phyloP scores from a whole-genome alignment of 768 basidiomycete species.

The Solioccasus polychromus region DNA sequence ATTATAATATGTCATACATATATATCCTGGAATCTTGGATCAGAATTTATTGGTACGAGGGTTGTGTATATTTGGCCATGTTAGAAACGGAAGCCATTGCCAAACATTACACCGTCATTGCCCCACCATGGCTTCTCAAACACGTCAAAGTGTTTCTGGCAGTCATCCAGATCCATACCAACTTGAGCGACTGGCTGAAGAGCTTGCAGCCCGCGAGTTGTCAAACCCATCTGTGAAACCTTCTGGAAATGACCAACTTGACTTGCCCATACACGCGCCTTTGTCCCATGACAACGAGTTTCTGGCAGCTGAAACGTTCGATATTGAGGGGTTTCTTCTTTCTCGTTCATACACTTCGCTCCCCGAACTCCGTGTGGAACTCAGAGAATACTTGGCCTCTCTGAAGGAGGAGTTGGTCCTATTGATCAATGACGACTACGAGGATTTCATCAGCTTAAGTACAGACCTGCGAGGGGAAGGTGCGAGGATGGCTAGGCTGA shows the following conservation, averaged over 20 bases:
- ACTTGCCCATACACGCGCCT: constrained; percentile 64
- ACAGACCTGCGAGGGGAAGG: constrained; percentile 90
- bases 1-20: no score
- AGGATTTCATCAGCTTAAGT: constrained; percentile 94
- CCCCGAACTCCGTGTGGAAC: constrained; percentile 81
- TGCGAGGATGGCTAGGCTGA: constrained; percentile 61
- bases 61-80: constrained; percentile 18
- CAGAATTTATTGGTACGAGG: no score
- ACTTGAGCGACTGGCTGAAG: constrained; percentile 70
- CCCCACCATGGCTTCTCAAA: constrained; percentile 16
- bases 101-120: constrained; percentile 14
- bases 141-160: constrained; percentile 12
- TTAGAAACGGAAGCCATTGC: constrained; percentile 25
- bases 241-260: constrained; percentile 28
- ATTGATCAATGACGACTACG: constrained; percentile 97
- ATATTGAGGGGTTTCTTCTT: constrained; percentile 84
- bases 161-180: constrained; percentile 53
- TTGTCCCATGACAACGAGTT: constrained; percentile 79
- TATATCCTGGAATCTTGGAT: no score
- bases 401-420: constrained; percentile 93
- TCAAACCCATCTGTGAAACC: constrained; percentile 14
- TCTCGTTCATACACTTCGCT: constrained; percentile 83
- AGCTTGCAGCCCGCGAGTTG: constrained; percentile 57
- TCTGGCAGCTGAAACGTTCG: constrained; percentile 65
- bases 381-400: constrained; percentile 77